Percentiles rank a stretch among this genome's conserved stretches.
phyloP scores from a whole-genome alignment of 306 rosid species.

The Mimosa bimucronata region DNA sequence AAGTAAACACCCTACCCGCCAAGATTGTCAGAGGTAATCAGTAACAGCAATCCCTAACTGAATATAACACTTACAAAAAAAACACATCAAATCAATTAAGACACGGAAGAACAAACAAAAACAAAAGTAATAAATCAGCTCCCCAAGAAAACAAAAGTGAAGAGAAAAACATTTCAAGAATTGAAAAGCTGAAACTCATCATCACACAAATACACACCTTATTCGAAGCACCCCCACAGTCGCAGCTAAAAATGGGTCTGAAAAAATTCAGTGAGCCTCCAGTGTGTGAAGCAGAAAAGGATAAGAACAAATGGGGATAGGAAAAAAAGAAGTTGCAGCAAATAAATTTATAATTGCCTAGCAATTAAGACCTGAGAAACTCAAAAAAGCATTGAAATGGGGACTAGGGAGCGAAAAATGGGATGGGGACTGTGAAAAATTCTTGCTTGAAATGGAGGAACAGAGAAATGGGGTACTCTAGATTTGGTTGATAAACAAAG shows the following conservation, averaged over 20 bases:
- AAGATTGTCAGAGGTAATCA: conserved; percentile 40
- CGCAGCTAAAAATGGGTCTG: conserved; percentile 48
- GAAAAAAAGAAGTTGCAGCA: neutral
- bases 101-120: neutral
- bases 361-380: conserved; percentile 33
- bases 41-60: conserved; percentile 38
- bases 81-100: conserved; percentile 47
- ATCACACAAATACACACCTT: conserved; percentile 51
- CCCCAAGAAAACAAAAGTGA: conserved; percentile 1
- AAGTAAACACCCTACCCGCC: conserved; percentile 44
- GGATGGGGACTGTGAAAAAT: conserved; percentile 33
- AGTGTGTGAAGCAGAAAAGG: conserved; percentile 31
- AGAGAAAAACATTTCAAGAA: conserved; percentile 14
- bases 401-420: conserved; percentile 36
- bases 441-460: conserved; percentile 51
- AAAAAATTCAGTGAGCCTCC: conserved; percentile 42
- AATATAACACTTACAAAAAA: conserved; percentile 38
- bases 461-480: conserved; percentile 48
- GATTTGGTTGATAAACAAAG: conserved; percentile 63
- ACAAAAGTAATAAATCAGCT: neutral
- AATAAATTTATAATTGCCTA: conserved; percentile 35
- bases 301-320: conserved; percentile 22
- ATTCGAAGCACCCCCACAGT: conserved; percentile 34
- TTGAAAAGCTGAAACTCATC: conserved; percentile 45
- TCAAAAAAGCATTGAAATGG: conserved; percentile 41